Conservation (phyloP, 768 basidiomycete genomes). For the Boletus rufocinnamomeus region DNA sequence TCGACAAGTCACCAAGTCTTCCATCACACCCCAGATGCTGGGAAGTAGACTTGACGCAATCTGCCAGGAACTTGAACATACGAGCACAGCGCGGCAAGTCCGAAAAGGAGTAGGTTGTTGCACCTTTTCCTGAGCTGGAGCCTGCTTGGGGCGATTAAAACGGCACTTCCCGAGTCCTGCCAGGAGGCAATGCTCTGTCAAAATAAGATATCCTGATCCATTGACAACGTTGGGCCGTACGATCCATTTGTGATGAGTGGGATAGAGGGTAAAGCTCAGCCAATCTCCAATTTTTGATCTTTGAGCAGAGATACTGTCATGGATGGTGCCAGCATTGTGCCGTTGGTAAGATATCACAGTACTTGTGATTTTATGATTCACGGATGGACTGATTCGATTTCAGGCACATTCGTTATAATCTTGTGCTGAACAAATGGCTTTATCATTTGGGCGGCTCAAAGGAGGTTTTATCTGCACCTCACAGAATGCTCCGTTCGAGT, state of each 20-base stretch:
- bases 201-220: neutral
- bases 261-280: neutral
- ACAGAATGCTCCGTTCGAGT: neutral
- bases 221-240: neutral
- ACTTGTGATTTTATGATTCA: neutral
- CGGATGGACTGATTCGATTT: neutral
- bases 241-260: neutral
- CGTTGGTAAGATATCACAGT: neutral
- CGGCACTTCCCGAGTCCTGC: neutral
- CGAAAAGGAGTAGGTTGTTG: too few relatives aligned
- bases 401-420: neutral
- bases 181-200: neutral
- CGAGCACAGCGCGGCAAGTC: too few relatives aligned
- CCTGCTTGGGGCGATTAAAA: neutral
- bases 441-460: neutral
- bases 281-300: neutral
- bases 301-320: neutral
- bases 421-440: too few relatives aligned
- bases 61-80: too few relatives aligned
- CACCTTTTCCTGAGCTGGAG: too few relatives aligned
- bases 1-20: too few relatives aligned
- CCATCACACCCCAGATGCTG: too few relatives aligned
- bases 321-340: neutral
- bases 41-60: neutral
- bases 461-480: neutral